Percentiles rank a stretch among this genome's conserved stretches.
Evolutionary conservation across 192 early-diverging fungal genomes (phyloP).

Genomic region (Rhizoclosmatium sp.): DNA sequence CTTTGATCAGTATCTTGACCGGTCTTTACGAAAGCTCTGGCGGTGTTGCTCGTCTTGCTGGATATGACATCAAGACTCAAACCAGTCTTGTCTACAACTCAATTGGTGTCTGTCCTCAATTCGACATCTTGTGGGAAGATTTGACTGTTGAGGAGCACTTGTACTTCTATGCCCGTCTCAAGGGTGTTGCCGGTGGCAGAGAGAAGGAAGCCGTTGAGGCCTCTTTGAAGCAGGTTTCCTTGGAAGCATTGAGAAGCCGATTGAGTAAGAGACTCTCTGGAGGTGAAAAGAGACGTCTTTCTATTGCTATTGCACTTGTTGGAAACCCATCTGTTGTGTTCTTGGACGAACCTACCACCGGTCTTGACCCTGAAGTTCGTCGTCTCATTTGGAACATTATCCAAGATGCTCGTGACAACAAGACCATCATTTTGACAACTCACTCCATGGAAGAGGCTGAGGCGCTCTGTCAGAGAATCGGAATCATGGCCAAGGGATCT

Average conservation of each 20-base stretch:
- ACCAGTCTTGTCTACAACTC: conserved; percentile 63
- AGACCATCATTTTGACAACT: conserved; percentile 72
- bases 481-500: conserved; percentile 81
- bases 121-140: conserved; percentile 80
- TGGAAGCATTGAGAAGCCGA: conserved; percentile 61
- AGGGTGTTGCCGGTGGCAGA: conserved; percentile 64
- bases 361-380: conserved; percentile 76
- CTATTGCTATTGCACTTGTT: conserved; percentile 59
- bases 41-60: conserved; percentile 68
- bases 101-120: conserved; percentile 79
- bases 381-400: conserved; percentile 81
- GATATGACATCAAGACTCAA: conserved; percentile 64
- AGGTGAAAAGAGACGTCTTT: conserved; percentile 74
- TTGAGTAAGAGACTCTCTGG: conserved; percentile 72
- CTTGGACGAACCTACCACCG: conserved; percentile 85
- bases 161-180: conserved; percentile 77
- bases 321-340: conserved; percentile 73
- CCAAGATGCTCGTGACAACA: conserved; percentile 59
- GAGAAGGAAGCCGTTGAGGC: conserved; percentile 59
- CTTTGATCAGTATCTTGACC: conserved; percentile 76
- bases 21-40: conserved; percentile 68
- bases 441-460: conserved; percentile 71
- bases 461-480: conserved; percentile 75
- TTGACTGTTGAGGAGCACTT: conserved; percentile 75
- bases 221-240: conserved; percentile 59